Evolutionary conservation across 2,329 filamentous ascomycete species (phyloP).

Genomic region (Xylariaceae sp.): DNA sequence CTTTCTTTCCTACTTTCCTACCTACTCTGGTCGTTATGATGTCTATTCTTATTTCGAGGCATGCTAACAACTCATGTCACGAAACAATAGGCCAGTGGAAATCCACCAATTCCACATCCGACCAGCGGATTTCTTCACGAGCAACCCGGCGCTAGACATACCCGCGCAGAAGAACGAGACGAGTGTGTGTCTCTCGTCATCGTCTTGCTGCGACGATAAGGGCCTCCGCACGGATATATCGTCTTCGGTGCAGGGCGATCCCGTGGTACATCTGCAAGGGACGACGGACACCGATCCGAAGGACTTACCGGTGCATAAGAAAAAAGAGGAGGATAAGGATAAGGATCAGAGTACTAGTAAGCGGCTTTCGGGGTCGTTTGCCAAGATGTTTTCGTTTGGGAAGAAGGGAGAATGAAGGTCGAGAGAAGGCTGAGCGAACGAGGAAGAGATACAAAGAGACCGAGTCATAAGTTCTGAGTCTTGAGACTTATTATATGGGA

Average conservation of each 20-base stretch:
- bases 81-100: conserved; percentile 40
- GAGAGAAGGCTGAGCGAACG: too few relatives aligned
- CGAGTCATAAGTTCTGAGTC: too few relatives aligned
- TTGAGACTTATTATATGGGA: too few relatives aligned
- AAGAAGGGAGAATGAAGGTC: too few relatives aligned
- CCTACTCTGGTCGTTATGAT: neutral
- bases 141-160: conserved; percentile 45
- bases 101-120: conserved; percentile 44
- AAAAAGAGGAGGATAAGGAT: neutral
- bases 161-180: conserved; percentile 36
- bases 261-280: conserved; percentile 34
- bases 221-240: conserved; percentile 17
- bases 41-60: neutral
- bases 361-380: too few relatives aligned
- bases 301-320: conserved; percentile 12
- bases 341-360: neutral
- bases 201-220: conserved; percentile 27
- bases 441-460: too few relatives aligned
- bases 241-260: conserved; percentile 26
- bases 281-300: conserved; percentile 24
- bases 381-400: too few relatives aligned
- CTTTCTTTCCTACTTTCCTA: too few relatives aligned
- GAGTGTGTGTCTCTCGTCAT: conserved; percentile 42
- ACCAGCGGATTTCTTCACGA: conserved; percentile 44
- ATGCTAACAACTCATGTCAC: conserved; percentile 6